Percentiles rank a stretch among this genome's conserved stretches.
Evolutionary conservation across 2,329 filamentous ascomycete species (phyloP).

Genomic region (Botrytis aclada): DNA sequence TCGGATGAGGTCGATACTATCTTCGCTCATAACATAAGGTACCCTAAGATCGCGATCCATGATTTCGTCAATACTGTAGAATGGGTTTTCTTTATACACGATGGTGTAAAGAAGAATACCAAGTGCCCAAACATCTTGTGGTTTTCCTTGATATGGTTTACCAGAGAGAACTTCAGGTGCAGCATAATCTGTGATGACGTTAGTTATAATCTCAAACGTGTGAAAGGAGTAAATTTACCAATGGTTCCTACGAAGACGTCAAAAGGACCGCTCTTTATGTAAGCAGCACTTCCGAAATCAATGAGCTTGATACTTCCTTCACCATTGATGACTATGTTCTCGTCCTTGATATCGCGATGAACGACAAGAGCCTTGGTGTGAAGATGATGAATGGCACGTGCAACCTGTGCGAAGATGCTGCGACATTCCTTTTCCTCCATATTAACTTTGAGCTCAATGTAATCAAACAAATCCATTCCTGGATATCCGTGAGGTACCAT

Average conservation of each 20-base stretch:
- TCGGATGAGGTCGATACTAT: constrained; percentile 87
- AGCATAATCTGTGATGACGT: constrained; percentile 71
- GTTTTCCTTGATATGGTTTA: constrained; percentile 87
- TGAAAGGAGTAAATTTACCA: constrained; percentile 54
- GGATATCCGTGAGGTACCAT: constrained; percentile 94
- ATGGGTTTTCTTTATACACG: constrained; percentile 98
- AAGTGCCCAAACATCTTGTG: constrained; percentile 97
- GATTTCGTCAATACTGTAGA: constrained; percentile 98
- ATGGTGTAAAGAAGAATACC: constrained; percentile 98
- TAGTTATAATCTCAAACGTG: constrained; percentile 14
- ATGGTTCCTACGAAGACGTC: constrained; percentile 99
- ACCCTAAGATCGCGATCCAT: constrained; percentile 94
- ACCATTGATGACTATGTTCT: constrained; percentile 94
- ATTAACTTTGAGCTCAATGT: constrained; percentile 91
- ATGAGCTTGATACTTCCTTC: constrained; percentile 96
- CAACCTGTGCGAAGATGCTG: constrained; percentile 94
- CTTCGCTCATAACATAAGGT: constrained; percentile 83
- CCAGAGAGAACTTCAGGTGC: constrained; percentile 96
- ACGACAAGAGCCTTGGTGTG: constrained; percentile 90
- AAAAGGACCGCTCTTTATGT: constrained; percentile 97
- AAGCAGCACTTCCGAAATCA: constrained; percentile 96
- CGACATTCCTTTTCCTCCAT: constrained; percentile 95
- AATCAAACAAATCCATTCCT: constrained; percentile 98
- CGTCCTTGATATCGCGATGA: constrained; percentile 97
- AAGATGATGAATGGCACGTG: constrained; percentile 82